Conservation (phyloP, 1,284 basidiomycete species). For the Ceratobasidium sp. region DNA sequence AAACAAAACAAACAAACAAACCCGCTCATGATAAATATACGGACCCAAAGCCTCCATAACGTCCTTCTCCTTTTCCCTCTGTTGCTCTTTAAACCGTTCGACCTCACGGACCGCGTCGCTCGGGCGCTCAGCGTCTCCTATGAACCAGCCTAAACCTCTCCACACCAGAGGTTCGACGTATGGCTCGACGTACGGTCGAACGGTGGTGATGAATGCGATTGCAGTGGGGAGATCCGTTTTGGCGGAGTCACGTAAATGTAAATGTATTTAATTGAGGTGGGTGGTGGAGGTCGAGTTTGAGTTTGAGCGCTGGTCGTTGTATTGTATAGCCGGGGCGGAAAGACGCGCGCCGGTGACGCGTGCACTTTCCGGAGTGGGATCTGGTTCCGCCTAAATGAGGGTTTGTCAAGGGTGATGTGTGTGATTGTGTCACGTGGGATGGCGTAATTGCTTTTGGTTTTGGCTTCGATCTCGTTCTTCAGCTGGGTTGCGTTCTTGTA, state of each 20-base stretch:
- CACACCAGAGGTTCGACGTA: slow-evolving; percentile 38
- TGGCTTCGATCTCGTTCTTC: neutral
- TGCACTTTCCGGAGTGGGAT: neutral
- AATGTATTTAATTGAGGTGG: too few species aligned
- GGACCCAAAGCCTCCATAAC: slow-evolving; percentile 41
- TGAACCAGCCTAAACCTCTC: slow-evolving; percentile 28
- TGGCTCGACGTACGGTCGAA: slow-evolving; percentile 38
- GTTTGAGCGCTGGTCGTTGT: too few species aligned
- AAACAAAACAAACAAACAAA: slow-evolving; percentile 12
- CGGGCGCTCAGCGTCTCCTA: slow-evolving; percentile 38
- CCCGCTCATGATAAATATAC: slow-evolving; percentile 44
- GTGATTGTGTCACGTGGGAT: slow-evolving; percentile 9
- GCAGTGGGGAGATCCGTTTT: slow-evolving; percentile 32
- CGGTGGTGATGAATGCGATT: slow-evolving; percentile 40
- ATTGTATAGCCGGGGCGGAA: neutral
- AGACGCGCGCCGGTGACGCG: slow-evolving; percentile 2
- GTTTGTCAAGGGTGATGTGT: slow-evolving; percentile 13
- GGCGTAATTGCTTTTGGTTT: neutral
- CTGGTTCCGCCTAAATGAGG: neutral
- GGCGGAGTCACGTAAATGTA: neutral
- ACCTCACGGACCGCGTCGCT: slow-evolving; percentile 40
- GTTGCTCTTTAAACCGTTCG: slow-evolving; percentile 35
- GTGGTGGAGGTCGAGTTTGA: neutral
- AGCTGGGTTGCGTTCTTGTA: neutral
- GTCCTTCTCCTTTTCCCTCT: slow-evolving; percentile 42